A percentile compares a stretch with the other conserved stretches of the same genome.
Evolutionary conservation across 2,329 filamentous ascomycete genomes (phyloP).

Genomic region (Chalaropsis thielavioides): DNA sequence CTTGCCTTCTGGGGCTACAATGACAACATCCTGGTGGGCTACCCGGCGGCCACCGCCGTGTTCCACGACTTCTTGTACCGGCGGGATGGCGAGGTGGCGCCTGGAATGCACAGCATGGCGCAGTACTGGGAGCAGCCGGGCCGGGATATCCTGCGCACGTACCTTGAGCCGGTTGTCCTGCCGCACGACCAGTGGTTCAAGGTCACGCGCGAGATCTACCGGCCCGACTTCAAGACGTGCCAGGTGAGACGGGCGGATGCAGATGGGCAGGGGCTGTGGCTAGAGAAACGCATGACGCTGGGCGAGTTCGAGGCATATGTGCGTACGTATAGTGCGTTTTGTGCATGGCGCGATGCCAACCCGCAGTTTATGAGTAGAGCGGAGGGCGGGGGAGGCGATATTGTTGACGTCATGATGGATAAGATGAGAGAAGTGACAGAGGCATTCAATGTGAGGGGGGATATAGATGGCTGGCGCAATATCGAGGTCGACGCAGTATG

Average conservation of each 20-base stretch:
- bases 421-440: slow-evolving; percentile 39
- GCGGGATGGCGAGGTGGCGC: slow-evolving; percentile 28
- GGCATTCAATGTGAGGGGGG: slow-evolving; percentile 35
- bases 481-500: slow-evolving; percentile 43
- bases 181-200: slow-evolving; percentile 38
- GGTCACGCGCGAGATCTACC: slow-evolving; percentile 40
- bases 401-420: slow-evolving; percentile 49
- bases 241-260: slow-evolving; percentile 23
- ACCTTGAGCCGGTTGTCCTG: slow-evolving; percentile 37
- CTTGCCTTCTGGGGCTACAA: slow-evolving; percentile 54
- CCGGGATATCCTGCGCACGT: slow-evolving; percentile 37
- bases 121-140: slow-evolving; percentile 49
- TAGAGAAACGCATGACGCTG: slow-evolving; percentile 39
- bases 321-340: slow-evolving; percentile 45
- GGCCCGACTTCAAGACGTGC: slow-evolving; percentile 33
- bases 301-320: slow-evolving; percentile 47
- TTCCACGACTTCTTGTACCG: slow-evolving; percentile 41
- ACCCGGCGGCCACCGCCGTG: slow-evolving; percentile 36
- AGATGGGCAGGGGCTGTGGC: slow-evolving; percentile 29
- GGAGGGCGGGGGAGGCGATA: slow-evolving; percentile 43
- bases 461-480: slow-evolving; percentile 33
- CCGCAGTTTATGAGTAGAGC: slow-evolving; percentile 34
- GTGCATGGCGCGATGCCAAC: slow-evolving; percentile 43
- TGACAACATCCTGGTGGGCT: slow-evolving; percentile 44
- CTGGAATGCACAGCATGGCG: slow-evolving; percentile 37